These are phyloP conservation scores for Cyclotella baltica DNA, from an alignment of 108 stramenopile species.

Conservation along the genomic window DNA sequence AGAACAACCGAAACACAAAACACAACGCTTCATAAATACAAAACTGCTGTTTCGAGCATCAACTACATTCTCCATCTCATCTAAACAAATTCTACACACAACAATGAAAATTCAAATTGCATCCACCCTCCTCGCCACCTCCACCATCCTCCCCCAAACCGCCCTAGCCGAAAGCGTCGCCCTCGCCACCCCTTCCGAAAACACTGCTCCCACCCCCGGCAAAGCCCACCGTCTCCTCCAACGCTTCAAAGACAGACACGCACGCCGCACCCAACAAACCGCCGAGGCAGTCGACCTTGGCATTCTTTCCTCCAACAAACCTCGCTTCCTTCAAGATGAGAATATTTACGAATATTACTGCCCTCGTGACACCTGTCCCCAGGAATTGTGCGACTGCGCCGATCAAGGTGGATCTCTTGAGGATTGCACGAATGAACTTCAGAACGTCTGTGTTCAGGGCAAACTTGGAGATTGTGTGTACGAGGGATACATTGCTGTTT, in stretches of 20 bases:
- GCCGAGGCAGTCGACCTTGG: slow-evolving; percentile 25
- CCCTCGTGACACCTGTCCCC: slow-evolving; percentile 48
- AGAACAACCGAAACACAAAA: no score
- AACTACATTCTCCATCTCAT: background rate
- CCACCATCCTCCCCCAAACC: slow-evolving; percentile 1
- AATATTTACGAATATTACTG: slow-evolving; percentile 45
- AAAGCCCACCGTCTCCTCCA: slow-evolving; percentile 18
- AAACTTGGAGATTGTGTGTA: slow-evolving; percentile 46
- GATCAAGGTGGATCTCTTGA: slow-evolving; percentile 48
- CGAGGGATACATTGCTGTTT: slow-evolving; percentile 42
- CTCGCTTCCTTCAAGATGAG: slow-evolving; percentile 44
- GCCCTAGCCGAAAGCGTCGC: slow-evolving; percentile 1
- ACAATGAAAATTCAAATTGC: slow-evolving; percentile 29
- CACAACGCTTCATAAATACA: background rate
- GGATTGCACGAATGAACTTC: slow-evolving; percentile 41
- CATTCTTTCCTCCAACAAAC: slow-evolving; percentile 25
- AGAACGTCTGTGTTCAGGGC: slow-evolving; percentile 40
- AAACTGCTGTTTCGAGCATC: no score
- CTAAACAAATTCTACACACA: background rate
- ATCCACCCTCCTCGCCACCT: slow-evolving; percentile 21
- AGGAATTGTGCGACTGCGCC: slow-evolving; percentile 53
- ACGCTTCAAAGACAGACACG: slow-evolving; percentile 11
- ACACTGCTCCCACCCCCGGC: background rate
- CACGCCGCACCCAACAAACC: background rate
- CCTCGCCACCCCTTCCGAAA: background rate